Base-by-base conservation (phyloP, 352 stramenopile genomes). In the Pythium biforme region DNA sequence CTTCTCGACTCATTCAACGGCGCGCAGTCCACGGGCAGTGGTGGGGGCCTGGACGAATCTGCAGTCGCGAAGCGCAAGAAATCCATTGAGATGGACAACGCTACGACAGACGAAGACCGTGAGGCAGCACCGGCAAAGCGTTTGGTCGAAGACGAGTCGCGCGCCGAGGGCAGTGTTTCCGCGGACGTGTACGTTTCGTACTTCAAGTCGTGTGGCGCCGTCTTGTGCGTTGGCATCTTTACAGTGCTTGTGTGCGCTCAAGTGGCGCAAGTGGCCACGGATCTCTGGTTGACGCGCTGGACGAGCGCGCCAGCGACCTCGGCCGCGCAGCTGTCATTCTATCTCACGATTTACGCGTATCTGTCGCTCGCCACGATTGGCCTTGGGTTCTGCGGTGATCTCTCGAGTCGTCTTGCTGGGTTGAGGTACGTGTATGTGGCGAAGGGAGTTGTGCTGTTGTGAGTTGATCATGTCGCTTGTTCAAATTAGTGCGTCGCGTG, bases 221-320 rank as follows among this genome's bases (percentile, higher is more conserved):
- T 77, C 23, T 61, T 79, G 22, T 71, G 66, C 6, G 19, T 81
- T 9, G 69, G 72, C 11, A 73, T 75, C 0, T 23, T 81, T 15
- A 45, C 59, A 0, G 59, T 89, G 22, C 53, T 91, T 1, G 51
- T 88, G 27, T 45, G 57, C 7, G 73, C 72, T 8, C 82, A 91
- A 52, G 37, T 88, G 4, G 72, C 76, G 1, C 75, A 73, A 26
- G 64, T 92, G 29, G 76, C 82, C 23, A 89, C 70, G 4, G 80
- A 89, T 65, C 66, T 92, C 23, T 92, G 82, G 82, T 57, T 92
- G 33, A 83, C 74, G 6, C 69, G 73, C 27, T 92, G 82, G 80
- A 88, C 78, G 0, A 71, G 61, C 31, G 39, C 25, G 55, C 23
- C 70, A 17, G 61, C 62, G 12, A 54, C 65, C 3, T 64, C 66